A percentile compares a stretch with the other conserved stretches of the same genome.
These are phyloP conservation scores for Paraconiothyrium brasiliense DNA, from an alignment of 2,329 filamentous ascomycete species.

Conservation along the genomic window DNA sequence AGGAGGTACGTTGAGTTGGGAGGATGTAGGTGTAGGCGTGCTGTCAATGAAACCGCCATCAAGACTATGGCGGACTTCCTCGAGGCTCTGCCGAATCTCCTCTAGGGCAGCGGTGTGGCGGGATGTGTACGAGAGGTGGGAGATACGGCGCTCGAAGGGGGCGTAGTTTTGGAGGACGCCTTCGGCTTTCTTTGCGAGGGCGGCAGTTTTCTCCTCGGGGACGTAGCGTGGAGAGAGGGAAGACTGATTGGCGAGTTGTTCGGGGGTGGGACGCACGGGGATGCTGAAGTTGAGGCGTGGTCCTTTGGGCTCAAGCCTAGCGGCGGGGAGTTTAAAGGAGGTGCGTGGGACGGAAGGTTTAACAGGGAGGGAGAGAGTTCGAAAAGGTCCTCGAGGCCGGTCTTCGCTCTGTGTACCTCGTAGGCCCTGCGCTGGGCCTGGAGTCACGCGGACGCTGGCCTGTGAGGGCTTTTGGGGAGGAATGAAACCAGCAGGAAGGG, in stretches of 20 bases:
- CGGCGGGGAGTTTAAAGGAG: constrained; percentile 9
- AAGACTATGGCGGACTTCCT: constrained; percentile 1
- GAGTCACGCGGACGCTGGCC: constrained; percentile 7
- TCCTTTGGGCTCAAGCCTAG: background rate
- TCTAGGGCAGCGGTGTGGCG: constrained; percentile 1
- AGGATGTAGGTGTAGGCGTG: constrained; percentile 1
- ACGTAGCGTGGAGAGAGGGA: constrained; percentile 8
- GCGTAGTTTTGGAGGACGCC: constrained; percentile 4
- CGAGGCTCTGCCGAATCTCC: background rate
- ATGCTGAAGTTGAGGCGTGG: constrained; percentile 10
- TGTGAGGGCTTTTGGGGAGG: background rate
- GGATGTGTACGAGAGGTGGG: constrained; percentile 18
- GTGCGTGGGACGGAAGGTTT: constrained; percentile 4
- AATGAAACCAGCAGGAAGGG: background rate
- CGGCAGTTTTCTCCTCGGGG: constrained; percentile 7
- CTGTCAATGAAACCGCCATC: constrained; percentile 8
- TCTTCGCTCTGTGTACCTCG: background rate
- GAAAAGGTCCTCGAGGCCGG: constrained; percentile 1
- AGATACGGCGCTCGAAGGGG: constrained; percentile 16
- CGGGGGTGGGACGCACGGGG: constrained; percentile 4
- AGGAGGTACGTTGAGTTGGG: background rate
- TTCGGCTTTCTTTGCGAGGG: constrained; percentile 4
- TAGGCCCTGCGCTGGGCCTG: background rate
- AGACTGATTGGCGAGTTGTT: constrained; percentile 9
- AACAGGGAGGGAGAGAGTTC: constrained; percentile 5